A percentile compares a stretch with the other conserved stretches of the same genome.
Conservation (phyloP, 2,329 filamentous ascomycete species). For the Scytalidium lignicola region DNA sequence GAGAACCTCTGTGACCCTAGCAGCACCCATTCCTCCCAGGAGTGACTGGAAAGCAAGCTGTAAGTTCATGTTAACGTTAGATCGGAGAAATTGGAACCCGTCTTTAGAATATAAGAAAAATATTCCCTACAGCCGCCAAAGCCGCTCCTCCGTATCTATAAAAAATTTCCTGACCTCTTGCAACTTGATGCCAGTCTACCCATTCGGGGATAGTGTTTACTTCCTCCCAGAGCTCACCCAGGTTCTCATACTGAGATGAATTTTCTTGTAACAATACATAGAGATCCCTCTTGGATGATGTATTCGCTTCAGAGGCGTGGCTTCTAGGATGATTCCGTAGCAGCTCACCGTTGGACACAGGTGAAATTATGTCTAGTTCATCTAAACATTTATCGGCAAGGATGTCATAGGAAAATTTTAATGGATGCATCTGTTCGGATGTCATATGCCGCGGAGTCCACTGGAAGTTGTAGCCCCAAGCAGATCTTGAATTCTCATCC, state of each 20-base stretch:
- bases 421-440: constrained; percentile 49
- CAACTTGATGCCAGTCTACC: constrained; percentile 75
- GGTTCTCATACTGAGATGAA: constrained; percentile 47
- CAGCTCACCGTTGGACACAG: constrained; percentile 28
- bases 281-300: constrained; percentile 46
- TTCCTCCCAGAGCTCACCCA: constrained; percentile 57
- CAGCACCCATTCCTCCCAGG: constrained; percentile 67
- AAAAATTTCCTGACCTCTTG: constrained; percentile 69
- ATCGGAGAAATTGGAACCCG: background rate
- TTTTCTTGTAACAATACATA: constrained; percentile 59
- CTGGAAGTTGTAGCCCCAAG: constrained; percentile 64
- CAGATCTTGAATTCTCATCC: constrained; percentile 13
- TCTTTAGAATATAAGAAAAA: constrained; percentile 3
- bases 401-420: constrained; percentile 64
- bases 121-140: constrained; percentile 45
- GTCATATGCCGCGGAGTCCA: constrained; percentile 62
- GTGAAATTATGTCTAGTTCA: constrained; percentile 56
- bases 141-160: constrained; percentile 69
- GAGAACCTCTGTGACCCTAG: constrained; percentile 68
- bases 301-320: constrained; percentile 31
- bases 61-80: background rate
- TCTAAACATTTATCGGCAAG: constrained; percentile 63
- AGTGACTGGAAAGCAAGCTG: constrained; percentile 56
- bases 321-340: constrained; percentile 23
- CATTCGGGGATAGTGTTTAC: constrained; percentile 64